Evolutionary conservation across 2,329 filamentous ascomycete genomes (phyloP), one percentile per base, ranked within the genome.

Genomic region (Xylaria multiplex): DNA sequence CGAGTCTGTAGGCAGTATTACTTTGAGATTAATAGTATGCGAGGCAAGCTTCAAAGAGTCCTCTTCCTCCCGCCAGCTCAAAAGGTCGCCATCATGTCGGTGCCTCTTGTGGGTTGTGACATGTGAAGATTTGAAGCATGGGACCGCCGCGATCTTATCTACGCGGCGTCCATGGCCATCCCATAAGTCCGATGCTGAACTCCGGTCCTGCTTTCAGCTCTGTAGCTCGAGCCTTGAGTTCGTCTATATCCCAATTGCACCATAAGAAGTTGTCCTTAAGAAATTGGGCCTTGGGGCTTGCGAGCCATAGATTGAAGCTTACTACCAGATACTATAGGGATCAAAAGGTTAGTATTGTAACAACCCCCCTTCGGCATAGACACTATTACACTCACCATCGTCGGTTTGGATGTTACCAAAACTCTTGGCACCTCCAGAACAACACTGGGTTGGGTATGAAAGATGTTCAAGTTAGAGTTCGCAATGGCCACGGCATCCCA

Each of bases 191-290:
- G 56, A 71, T 64, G 27, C 59, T 71, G 16, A 71, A 52, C 43
- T 68, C 60, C 40, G 50, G 42, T 9, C 70, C 60, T 0, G 16
- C 11, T 27, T 68, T 48, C 54, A 84, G 73, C 65, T 81, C 76
- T 27, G 75, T 72, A 4, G 76, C 77, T 43, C 73, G 72, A 0
- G 75, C 73, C 71, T 81, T 81, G 40, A 86, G 76, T 68, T 85
- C 83, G 45, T 82, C 78, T 0, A 85, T 78, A 71, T 86, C 84
- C 84, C 83, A 86, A 24, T 82, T 82, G 11, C 79, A 77, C 80
- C 82, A 85, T 0, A 85, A 70, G 24, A 81, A 81, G 53, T 80
- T 82, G 2, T 79, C 77, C 46, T 79, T 81, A 30, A 86, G 70
- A 66, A 86, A 85, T 6, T 67, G 71, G 0, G 84, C 82, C 67